phyloP scores from a whole-genome alignment of 495 filamentous ascomycete genomes.

The Lophium mytilinum region DNA sequence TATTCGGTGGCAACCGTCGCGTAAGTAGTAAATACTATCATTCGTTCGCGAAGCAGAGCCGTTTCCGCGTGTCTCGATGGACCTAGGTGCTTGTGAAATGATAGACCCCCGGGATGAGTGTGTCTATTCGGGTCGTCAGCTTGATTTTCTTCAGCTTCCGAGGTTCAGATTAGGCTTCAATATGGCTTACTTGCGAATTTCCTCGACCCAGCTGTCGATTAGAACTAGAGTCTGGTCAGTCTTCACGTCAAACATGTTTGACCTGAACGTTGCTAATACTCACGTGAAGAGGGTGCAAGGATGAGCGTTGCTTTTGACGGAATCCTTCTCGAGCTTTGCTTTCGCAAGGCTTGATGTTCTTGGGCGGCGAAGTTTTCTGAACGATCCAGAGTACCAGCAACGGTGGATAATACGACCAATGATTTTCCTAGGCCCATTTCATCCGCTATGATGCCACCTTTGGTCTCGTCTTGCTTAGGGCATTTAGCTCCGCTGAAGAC shows the following conservation, averaged over 20 bases:
- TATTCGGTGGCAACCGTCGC: constrained; percentile 31
- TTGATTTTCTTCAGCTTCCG: background rate
- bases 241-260: background rate
- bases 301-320: constrained; percentile 38
- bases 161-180: background rate
- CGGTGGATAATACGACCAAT: constrained; percentile 33
- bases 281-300: constrained; percentile 36
- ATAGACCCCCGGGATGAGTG: constrained; percentile 20
- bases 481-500: constrained; percentile 5
- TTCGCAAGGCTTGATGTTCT: background rate
- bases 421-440: constrained; percentile 45
- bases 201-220: constrained; percentile 28
- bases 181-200: constrained; percentile 29
- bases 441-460: constrained; percentile 31
- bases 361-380: background rate
- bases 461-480: constrained; percentile 27
- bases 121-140: constrained; percentile 19
- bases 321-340: background rate
- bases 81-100: constrained; percentile 34
- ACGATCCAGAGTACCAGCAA: constrained; percentile 27
- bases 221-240: constrained; percentile 5
- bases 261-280: background rate
- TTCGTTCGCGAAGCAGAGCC: constrained; percentile 21
- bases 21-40: constrained; percentile 40
- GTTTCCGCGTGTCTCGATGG: constrained; percentile 2